Conservation (phyloP, 176 grass and related monocot genomes). For the Raddia guianensis region DNA sequence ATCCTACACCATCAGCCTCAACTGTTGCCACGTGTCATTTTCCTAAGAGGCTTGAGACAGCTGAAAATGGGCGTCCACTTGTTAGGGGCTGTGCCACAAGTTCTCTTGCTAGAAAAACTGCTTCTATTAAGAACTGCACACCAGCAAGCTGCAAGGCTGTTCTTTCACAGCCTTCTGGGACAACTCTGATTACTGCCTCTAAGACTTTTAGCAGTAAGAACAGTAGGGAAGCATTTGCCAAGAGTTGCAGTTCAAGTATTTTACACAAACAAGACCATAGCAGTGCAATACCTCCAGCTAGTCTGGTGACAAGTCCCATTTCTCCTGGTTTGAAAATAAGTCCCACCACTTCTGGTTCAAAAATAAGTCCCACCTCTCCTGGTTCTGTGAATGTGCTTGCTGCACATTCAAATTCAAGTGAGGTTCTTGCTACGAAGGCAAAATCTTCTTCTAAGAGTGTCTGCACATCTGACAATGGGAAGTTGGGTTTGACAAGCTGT, state of each 20-base stretch:
- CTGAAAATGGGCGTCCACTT: slow-evolving; percentile 20
- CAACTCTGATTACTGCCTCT: not conserved
- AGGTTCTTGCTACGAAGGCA: slow-evolving; percentile 23
- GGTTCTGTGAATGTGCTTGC: no score
- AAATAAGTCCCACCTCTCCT: no score
- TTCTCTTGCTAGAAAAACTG: not conserved
- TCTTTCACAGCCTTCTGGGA: not conserved
- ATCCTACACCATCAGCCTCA: not conserved
- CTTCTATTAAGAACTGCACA: slow-evolving; percentile 1
- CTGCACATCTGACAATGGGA: slow-evolving; percentile 8
- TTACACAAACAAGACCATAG: slow-evolving; percentile 15
- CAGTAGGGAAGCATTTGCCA: slow-evolving; percentile 2
- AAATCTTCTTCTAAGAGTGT: slow-evolving; percentile 14
- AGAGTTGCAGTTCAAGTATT: not conserved
- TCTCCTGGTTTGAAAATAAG: slow-evolving; percentile 16
- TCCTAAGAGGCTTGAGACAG: slow-evolving; percentile 3
- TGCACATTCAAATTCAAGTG: no score
- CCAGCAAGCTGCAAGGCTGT: slow-evolving; percentile 29
- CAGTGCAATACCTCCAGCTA: not conserved
- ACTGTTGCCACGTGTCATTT: not conserved
- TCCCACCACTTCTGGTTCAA: no score
- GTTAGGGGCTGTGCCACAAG: not conserved
- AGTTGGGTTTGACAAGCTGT: slow-evolving; percentile 1
- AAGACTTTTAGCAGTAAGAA: slow-evolving; percentile 14
- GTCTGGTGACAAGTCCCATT: not conserved